A percentile compares a stretch with the other conserved stretches of the same genome.
phyloP scores from a whole-genome alignment of 331 rosid species.

The Cydonia oblonga region DNA sequence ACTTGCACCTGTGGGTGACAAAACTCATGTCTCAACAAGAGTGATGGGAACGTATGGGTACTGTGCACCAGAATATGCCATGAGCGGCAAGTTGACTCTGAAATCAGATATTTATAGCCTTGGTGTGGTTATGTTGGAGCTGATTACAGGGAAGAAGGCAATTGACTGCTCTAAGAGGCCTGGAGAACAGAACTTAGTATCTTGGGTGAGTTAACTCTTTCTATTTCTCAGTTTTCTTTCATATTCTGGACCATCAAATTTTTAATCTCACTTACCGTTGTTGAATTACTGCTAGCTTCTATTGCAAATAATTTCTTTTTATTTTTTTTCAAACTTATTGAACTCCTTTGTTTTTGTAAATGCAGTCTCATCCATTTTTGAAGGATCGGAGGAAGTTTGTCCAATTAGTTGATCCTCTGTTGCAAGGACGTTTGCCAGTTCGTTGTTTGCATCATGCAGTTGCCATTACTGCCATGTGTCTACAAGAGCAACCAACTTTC shows the following conservation, averaged over 20 bases:
- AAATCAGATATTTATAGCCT: slow-evolving; percentile 88
- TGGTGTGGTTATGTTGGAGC: slow-evolving; percentile 91
- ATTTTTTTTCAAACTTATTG: not conserved
- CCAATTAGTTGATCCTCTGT: slow-evolving; percentile 59
- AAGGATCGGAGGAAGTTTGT: slow-evolving; percentile 63
- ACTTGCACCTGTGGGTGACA: slow-evolving; percentile 87
- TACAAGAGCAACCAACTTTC: slow-evolving; percentile 73
- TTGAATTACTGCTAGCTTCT: not conserved
- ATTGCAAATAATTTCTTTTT: not conserved
- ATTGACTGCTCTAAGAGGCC: slow-evolving; percentile 46
- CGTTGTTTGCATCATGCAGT: slow-evolving; percentile 84
- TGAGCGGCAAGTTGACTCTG: slow-evolving; percentile 86
- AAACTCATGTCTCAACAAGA: slow-evolving; percentile 92
- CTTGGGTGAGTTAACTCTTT: slow-evolving; percentile 51
- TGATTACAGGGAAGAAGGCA: slow-evolving; percentile 84
- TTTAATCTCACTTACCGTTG: not conserved
- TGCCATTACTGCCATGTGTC: slow-evolving; percentile 83
- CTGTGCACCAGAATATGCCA: slow-evolving; percentile 92
- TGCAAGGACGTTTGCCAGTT: slow-evolving; percentile 52
- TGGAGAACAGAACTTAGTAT: slow-evolving; percentile 79
- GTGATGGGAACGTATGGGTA: slow-evolving; percentile 95
- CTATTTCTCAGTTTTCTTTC: not conserved
- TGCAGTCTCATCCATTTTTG: slow-evolving; percentile 50
- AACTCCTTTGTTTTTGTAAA: not conserved
- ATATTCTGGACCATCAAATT: not conserved